phyloP scores from a whole-genome alignment of 2,329 filamentous ascomycete genomes.

The Claviceps pusilla region DNA sequence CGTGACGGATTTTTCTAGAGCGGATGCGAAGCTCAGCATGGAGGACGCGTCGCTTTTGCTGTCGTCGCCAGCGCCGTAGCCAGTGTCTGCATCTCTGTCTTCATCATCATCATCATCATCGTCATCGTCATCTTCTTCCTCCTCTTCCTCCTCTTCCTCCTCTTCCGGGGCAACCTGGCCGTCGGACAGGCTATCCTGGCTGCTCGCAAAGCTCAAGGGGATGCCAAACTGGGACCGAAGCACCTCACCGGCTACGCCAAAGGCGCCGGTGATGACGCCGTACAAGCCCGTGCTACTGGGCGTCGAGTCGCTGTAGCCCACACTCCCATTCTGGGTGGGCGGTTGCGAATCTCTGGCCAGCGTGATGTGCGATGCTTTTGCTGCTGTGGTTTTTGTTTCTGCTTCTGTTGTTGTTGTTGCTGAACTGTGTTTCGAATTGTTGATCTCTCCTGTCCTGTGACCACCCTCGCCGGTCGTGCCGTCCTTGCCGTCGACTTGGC shows the following conservation, averaged over 20 bases:
- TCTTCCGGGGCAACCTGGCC: slow-evolving; percentile 11
- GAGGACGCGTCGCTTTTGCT: slow-evolving; percentile 29
- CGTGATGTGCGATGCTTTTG: neutral
- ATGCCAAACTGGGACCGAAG: slow-evolving; percentile 17
- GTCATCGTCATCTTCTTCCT: slow-evolving; percentile 1
- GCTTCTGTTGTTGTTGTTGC: neutral
- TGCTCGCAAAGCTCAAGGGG: slow-evolving; percentile 13
- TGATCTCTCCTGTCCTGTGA: neutral
- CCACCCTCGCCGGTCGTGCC: too few species aligned
- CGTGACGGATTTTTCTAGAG: slow-evolving; percentile 22
- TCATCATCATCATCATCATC: slow-evolving; percentile 10
- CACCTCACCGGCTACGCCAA: slow-evolving; percentile 34
- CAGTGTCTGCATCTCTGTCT: slow-evolving; percentile 8
- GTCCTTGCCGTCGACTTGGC: neutral
- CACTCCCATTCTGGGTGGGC: neutral
- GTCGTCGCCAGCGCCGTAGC: slow-evolving; percentile 6
- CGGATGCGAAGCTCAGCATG: slow-evolving; percentile 34
- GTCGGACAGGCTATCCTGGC: slow-evolving; percentile 14
- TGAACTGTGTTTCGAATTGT: neutral
- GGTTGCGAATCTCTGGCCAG: neutral
- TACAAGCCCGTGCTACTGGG: slow-evolving; percentile 35
- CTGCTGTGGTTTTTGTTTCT: neutral
- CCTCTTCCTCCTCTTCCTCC: slow-evolving; percentile 10
- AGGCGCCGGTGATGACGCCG: slow-evolving; percentile 38
- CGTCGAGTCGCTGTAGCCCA: slow-evolving; percentile 16